Evolutionary conservation across 2,329 filamentous ascomycete species (phyloP), one percentile per base, ranked within the genome.

Genomic region (Cladorrhinum sp.): DNA sequence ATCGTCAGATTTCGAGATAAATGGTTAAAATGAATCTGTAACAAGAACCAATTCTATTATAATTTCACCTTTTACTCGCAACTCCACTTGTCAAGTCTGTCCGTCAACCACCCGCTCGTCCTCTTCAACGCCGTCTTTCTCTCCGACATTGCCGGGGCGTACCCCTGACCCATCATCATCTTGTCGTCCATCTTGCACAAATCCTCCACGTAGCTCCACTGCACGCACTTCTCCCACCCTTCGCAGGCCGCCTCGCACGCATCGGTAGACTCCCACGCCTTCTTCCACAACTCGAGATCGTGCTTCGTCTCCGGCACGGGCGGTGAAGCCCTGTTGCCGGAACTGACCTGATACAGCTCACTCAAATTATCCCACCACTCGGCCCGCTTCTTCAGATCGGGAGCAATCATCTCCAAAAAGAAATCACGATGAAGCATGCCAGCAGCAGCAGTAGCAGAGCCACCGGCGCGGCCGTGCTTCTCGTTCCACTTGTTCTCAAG

Each of bases 341-440:
- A 63, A 8, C 58, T 60, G 22, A 63, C 49, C 25, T 20, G 36
- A 27, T 53, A 61, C 48, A 59, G 10, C 36, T 41, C 55, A 16
- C 58, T 58, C 32, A 61, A 10, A 22, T 63, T 63, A 23, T 63
- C 58, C 61, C 61, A 63, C 61, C 61, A 63, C 52, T 63, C 58
- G 8, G 48, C 52, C 36, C 58, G 45, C 22, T 56, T 50, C n/a
- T 38, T 36, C 10, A 63, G 55, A 22, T 36, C 38, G 1, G 58
- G 58, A 3, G 49, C 38, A 1, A 61, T 61, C 32, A 63, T 55
- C n/a, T 6, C 52, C 32, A 56, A 4, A 18, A 55, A 58, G n/a
- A 63, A 63, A 20, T 63, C 61, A 2, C 55, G 50, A 41, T 63
- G 55, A 3, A 50, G 41, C 23, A 63, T 23, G n/a, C n/a, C n/a